Percentiles rank a stretch among this genome's conserved stretches.
These are phyloP conservation scores for Mycena metata DNA, from an alignment of 768 basidiomycete genomes.

Conservation along the genomic window DNA sequence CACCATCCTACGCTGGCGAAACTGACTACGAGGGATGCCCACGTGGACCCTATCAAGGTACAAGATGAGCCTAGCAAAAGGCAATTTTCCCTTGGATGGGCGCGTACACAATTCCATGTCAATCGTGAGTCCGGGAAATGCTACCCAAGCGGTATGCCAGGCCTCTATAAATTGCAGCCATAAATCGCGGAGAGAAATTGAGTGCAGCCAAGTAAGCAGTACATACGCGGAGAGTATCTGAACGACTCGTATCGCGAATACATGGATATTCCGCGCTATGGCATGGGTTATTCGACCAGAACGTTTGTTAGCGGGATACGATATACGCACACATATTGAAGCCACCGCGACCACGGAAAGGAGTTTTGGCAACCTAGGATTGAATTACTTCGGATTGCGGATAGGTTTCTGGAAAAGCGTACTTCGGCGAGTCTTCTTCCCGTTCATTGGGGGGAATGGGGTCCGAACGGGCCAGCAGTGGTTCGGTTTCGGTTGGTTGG, in stretches of 20 bases:
- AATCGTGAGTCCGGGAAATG: constrained; percentile 17
- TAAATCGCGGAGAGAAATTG: too few relatives aligned
- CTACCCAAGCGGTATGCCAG: constrained; percentile 1
- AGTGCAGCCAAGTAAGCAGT: neutral
- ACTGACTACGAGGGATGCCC: constrained; percentile 10
- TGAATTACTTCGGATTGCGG: too few relatives aligned
- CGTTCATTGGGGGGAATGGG: too few relatives aligned
- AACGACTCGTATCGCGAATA: constrained; percentile 12
- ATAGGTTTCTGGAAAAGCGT: too few relatives aligned
- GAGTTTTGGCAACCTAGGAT: neutral
- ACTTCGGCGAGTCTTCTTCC: too few relatives aligned
- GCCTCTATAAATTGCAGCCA: neutral
- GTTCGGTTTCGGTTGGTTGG: constrained; percentile 12
- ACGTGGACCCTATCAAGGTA: constrained; percentile 4
- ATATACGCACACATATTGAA: constrained; percentile 20
- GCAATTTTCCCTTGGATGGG: neutral
- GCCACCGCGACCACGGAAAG: constrained; percentile 15
- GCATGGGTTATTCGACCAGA: neutral
- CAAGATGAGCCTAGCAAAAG: neutral
- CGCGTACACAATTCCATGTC: constrained; percentile 16
- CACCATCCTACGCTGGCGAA: constrained; percentile 28
- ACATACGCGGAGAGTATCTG: neutral
- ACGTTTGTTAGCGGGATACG: neutral
- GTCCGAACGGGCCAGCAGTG: neutral
- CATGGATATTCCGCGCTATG: constrained; percentile 26